Evolutionary conservation across 352 stramenopile species (phyloP).

Genomic region (Pythium diclinum): DNA sequence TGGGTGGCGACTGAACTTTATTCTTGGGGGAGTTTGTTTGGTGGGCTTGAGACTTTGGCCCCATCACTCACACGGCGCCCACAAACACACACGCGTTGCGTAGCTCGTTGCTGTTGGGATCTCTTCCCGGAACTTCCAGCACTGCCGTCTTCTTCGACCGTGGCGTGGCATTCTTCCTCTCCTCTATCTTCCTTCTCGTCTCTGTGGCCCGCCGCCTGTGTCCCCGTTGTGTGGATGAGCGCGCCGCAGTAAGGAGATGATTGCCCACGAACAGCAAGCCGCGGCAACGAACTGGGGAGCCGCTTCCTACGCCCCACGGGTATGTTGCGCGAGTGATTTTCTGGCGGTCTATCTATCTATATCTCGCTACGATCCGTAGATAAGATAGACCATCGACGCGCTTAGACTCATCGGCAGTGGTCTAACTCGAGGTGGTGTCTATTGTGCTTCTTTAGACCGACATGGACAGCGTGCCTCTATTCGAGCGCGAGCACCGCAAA

Average conservation of each 20-base stretch:
- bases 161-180: not conserved
- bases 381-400: not conserved
- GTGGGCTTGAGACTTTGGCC: not conserved
- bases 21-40: slow-evolving; percentile 10
- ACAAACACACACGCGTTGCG: slow-evolving; percentile 11
- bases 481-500: slow-evolving; percentile 84
- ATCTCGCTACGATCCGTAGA: not conserved
- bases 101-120: not conserved
- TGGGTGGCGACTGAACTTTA: slow-evolving; percentile 25
- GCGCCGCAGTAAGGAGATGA: slow-evolving; percentile 32
- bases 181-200: slow-evolving; percentile 1
- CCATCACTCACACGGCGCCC: not conserved
- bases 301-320: slow-evolving; percentile 24
- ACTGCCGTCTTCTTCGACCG: not conserved
- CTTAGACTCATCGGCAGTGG: slow-evolving; percentile 2
- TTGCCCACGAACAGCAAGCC: slow-evolving; percentile 33
- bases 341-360: not conserved
- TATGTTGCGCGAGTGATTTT: slow-evolving; percentile 12
- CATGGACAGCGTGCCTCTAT: slow-evolving; percentile 82
- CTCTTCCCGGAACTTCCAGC: not conserved
- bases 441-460: slow-evolving; percentile 37
- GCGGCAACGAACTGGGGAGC: slow-evolving; percentile 31
- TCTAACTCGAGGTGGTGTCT: not conserved
- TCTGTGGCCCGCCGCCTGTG: slow-evolving; percentile 17
- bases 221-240: slow-evolving; percentile 26